Base-by-base conservation (phyloP, 2,329 filamentous ascomycete species). In the Nothophoma quercina region DNA sequence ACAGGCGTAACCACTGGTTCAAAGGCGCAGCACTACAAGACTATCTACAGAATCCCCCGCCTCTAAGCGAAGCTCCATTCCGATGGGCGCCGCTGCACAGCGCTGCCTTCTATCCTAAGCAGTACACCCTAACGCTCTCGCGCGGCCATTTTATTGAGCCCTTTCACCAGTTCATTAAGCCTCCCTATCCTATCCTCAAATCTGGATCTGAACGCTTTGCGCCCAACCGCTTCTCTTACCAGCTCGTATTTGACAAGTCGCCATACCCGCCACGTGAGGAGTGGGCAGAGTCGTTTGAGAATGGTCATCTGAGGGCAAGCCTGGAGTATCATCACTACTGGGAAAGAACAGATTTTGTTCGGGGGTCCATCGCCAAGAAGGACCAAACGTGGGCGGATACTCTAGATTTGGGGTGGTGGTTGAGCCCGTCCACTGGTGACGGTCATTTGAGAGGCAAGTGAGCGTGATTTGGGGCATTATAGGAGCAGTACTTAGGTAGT, bases 91-190 rank as follows among this genome's bases (percentile, higher is more conserved):
- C 45, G 30, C 16, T 51, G 29, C 28, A 15, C 13, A 51, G 41
- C 40, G 35, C 40, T 13, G 51, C 51, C 40, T 55, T 55, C 32
- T 23, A 23, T 8, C 40, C 51, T 18, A 55, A 55, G 40, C 35
- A 50, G 16, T 55, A 50, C 35, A 50, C 40, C 16, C 40, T 55
- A 8, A 55, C 33, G n/a, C 28, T 55, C 7, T 55, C 33, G 22
- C 40, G 30, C 21, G 51, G 51, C 39, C 40, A 15, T 13, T 55
- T 55, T 21, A 55, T 51, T 19, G 51, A 55, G 51, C 45, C 51
- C 16, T 55, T 55, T 28, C 28, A 50, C 33, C 13, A 18, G 8
- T 40, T 30, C 15, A 29, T 41, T n/a, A 55, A 45, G 41, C 18
- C 28, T 12, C 22, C 40, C 7, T 50, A 45, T 18, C 51, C 45